A percentile compares a stretch with the other conserved stretches of the same genome.
Conservation (phyloP, 768 basidiomycete genomes). For the Suillus placidus region DNA sequence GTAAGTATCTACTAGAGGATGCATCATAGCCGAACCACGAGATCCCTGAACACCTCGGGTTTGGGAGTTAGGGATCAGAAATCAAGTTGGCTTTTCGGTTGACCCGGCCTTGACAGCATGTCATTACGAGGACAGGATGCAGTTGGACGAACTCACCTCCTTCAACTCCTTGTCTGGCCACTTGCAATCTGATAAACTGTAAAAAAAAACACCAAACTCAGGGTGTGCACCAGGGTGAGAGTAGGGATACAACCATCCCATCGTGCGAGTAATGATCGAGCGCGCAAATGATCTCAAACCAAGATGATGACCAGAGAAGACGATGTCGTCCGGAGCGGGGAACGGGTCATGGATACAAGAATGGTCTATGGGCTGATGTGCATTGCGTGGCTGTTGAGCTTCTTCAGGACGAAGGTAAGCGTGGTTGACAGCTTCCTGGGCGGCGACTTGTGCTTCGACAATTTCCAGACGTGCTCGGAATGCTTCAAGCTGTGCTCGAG, state of each 20-base stretch:
- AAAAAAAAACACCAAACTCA: constrained; percentile 62
- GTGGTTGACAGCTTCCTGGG: constrained; percentile 16
- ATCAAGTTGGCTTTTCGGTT: constrained; percentile 48
- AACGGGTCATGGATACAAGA: not conserved
- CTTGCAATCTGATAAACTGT: constrained; percentile 56
- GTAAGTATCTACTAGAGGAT: constrained; percentile 58
- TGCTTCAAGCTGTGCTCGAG: constrained; percentile 27
- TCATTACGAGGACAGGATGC: constrained; percentile 14
- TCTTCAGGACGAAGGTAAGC: not conserved
- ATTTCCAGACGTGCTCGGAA: constrained; percentile 31
- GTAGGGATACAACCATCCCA: constrained; percentile 30
- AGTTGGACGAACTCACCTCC: constrained; percentile 27
- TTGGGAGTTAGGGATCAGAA: constrained; percentile 67
- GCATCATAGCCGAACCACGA: constrained; percentile 49
- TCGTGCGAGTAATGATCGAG: constrained; percentile 19
- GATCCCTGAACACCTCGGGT: constrained; percentile 32
- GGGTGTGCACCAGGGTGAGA: constrained; percentile 8
- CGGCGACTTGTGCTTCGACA: constrained; percentile 26
- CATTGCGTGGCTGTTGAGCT: not conserved
- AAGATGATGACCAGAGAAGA: constrained; percentile 6
- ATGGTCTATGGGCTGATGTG: not conserved
- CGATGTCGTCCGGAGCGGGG: not conserved
- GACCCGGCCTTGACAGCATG: constrained; percentile 18
- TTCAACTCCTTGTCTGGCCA: constrained; percentile 53
- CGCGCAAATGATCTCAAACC: constrained; percentile 17